A percentile compares a stretch with the other conserved stretches of the same genome.
Conservation (phyloP, 1,284 basidiomycete species). For the Phellinidium pouzarii region DNA sequence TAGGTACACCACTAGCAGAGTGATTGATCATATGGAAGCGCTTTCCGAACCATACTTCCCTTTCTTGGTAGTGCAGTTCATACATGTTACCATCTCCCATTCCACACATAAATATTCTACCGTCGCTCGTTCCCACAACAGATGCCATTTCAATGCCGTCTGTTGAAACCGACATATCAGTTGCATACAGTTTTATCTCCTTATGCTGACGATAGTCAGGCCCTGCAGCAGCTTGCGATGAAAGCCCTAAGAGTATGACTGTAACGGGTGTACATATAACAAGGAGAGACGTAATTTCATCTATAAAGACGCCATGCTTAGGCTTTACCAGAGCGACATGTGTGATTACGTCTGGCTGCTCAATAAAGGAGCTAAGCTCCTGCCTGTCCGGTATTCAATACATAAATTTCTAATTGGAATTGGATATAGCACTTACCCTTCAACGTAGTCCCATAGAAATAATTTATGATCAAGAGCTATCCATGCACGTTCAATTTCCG, state of each 20-base stretch:
- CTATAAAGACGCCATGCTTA: slow-evolving; percentile 81
- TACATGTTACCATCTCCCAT: slow-evolving; percentile 85
- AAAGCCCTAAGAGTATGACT: slow-evolving; percentile 83
- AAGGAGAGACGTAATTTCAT: slow-evolving; percentile 85
- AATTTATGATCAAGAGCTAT: slow-evolving; percentile 92
- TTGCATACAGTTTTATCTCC: slow-evolving; percentile 86
- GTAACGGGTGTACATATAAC: slow-evolving; percentile 86
- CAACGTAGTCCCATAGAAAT: slow-evolving; percentile 94
- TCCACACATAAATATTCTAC: slow-evolving; percentile 89
- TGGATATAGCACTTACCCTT: slow-evolving; percentile 56
- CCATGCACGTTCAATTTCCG: slow-evolving; percentile 93
- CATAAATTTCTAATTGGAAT: slow-evolving; percentile 5
- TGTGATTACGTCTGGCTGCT: slow-evolving; percentile 88
- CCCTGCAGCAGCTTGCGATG: slow-evolving; percentile 43
- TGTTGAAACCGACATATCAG: slow-evolving; percentile 75
- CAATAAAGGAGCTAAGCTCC: slow-evolving; percentile 83
- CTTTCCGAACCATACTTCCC: slow-evolving; percentile 91
- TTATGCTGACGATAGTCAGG: slow-evolving; percentile 44
- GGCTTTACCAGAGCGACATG: slow-evolving; percentile 81
- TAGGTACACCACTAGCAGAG: slow-evolving; percentile 67
- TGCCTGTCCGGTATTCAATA: slow-evolving; percentile 39
- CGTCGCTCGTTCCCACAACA: slow-evolving; percentile 73
- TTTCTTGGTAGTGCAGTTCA: slow-evolving; percentile 89
- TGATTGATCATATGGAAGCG: slow-evolving; percentile 78
- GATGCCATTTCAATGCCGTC: slow-evolving; percentile 77